Conservation (phyloP, 345 rosid species). For the Litchi chinensis region DNA sequence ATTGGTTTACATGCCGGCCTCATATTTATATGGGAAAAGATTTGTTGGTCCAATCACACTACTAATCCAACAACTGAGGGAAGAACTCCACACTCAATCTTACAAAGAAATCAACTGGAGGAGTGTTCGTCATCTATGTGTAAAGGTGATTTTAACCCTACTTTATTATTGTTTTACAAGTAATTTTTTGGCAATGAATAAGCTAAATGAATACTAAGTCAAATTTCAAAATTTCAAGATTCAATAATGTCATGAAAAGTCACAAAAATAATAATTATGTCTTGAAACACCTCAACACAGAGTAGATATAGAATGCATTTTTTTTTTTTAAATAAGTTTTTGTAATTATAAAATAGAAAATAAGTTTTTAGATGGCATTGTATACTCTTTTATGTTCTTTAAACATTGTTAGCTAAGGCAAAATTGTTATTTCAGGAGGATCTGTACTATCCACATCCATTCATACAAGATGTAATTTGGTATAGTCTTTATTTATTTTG, state of each 20-base stretch:
- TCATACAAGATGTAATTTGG: slow-evolving; percentile 46
- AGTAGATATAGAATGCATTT: no score
- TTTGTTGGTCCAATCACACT: slow-evolving; percentile 31
- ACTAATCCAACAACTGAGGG: slow-evolving; percentile 30
- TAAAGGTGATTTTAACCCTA: slow-evolving; percentile 14
- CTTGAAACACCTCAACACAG: no score
- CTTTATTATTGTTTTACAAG: background rate
- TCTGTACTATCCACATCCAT: slow-evolving; percentile 44
- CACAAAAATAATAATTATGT: no score
- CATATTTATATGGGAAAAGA: slow-evolving; percentile 26
- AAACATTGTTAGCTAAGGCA: background rate
- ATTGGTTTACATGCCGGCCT: slow-evolving; percentile 32
- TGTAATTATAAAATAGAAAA: no score
- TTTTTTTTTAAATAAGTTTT: no score
- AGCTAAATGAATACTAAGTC: no score
- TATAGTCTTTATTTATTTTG: slow-evolving; percentile 32
- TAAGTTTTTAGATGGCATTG: no score
- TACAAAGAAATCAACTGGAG: slow-evolving; percentile 30
- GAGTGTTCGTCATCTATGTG: slow-evolving; percentile 25
- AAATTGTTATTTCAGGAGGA: slow-evolving; percentile 39
- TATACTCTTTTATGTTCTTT: no score
- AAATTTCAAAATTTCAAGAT: no score
- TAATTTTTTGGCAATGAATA: no score
- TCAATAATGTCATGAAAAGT: no score
- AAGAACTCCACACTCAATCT: slow-evolving; percentile 30